Evolutionary conservation across 441 rosid genomes (phyloP).

Genomic region (Dalechampia spathulata): DNA sequence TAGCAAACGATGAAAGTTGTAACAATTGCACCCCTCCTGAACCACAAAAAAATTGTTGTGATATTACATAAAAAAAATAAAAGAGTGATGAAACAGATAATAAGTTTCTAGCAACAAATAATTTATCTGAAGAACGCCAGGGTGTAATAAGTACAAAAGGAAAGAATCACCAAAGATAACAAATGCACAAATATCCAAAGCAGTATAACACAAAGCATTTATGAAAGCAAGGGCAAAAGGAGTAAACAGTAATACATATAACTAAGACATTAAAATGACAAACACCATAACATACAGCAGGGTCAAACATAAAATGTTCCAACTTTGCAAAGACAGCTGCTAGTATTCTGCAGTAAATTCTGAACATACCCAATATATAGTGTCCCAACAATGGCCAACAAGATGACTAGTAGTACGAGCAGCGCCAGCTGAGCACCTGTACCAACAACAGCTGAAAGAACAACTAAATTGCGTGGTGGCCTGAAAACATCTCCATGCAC

Average conservation of each 20-base stretch:
- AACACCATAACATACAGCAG: too few species aligned
- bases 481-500: conserved; percentile 98
- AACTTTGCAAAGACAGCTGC: not conserved
- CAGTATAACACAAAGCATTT: not conserved
- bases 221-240: not conserved
- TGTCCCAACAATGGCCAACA: conserved; percentile 89
- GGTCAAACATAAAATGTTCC: not conserved
- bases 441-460: conserved; percentile 92
- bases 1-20: conserved; percentile 96
- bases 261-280: not conserved
- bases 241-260: not conserved
- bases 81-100: not conserved
- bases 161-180: not conserved
- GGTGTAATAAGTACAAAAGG: not conserved
- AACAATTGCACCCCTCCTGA: conserved; percentile 99
- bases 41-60: conserved; percentile 10
- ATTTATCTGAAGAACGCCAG: too few species aligned
- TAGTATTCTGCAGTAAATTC: conserved; percentile 4
- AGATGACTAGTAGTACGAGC: conserved; percentile 93
- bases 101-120: too few species aligned
- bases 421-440: conserved; percentile 93
- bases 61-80: not conserved
- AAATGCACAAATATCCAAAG: not conserved
- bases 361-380: conserved; percentile 81
- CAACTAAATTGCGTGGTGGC: conserved; percentile 55